These are phyloP conservation scores for Diplogelasinospora grovesii DNA, from an alignment of 495 filamentous ascomycete species.

Conservation along the genomic window DNA sequence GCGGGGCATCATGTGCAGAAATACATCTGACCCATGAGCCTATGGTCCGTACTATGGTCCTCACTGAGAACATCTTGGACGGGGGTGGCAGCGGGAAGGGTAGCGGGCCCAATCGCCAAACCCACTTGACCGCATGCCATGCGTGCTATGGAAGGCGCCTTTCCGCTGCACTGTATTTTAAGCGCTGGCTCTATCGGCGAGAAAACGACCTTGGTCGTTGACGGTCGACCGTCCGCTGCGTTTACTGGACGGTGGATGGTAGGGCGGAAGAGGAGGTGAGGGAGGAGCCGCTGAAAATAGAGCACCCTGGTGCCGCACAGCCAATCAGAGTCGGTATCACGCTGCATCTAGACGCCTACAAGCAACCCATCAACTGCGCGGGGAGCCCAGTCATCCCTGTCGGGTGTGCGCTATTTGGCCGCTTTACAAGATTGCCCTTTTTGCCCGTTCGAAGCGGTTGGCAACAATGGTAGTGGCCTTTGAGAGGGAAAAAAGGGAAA, in stretches of 20 bases:
- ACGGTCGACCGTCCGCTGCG: constrained; percentile 1
- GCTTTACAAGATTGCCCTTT: neutral
- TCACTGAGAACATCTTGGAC: too few relatives aligned
- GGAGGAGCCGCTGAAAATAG: constrained; percentile 25
- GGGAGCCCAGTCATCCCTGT: neutral
- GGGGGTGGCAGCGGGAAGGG: too few relatives aligned
- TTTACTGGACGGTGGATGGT: constrained; percentile 14
- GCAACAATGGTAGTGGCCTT: too few relatives aligned
- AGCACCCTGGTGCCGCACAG: constrained; percentile 3
- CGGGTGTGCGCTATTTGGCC: neutral
- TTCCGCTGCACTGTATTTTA: neutral
- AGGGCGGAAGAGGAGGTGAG: constrained; percentile 4
- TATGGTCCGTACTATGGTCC: too few relatives aligned
- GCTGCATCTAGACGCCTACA: constrained; percentile 27
- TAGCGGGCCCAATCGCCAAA: too few relatives aligned
- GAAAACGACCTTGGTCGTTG: neutral
- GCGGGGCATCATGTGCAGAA: neutral
- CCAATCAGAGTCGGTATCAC: constrained; percentile 25
- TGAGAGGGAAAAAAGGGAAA: too few relatives aligned
- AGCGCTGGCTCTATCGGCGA: constrained; percentile 5
- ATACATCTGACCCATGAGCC: too few relatives aligned
- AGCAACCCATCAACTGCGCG: too few relatives aligned
- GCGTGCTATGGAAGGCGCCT: too few relatives aligned
- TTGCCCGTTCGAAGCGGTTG: too few relatives aligned
- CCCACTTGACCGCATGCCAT: too few relatives aligned